These are phyloP conservation scores for Cyathus olla DNA, from an alignment of 1,284 basidiomycete species.

Conservation along the genomic window DNA sequence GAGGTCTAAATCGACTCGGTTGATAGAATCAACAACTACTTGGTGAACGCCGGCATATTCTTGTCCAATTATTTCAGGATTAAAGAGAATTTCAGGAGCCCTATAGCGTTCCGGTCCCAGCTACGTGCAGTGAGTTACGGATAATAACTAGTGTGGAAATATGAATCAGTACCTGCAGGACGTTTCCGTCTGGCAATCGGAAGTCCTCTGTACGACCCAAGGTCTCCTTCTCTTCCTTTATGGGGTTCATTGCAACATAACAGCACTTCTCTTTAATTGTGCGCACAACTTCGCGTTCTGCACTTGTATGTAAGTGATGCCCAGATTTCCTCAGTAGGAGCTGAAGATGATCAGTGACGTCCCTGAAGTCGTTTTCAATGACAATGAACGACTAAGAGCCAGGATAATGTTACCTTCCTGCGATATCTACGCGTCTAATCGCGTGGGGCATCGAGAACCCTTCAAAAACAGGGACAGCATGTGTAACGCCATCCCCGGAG, in stretches of 20 bases:
- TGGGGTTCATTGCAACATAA: slow-evolving; percentile 91
- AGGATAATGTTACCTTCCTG: slow-evolving; percentile 77
- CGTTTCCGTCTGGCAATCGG: slow-evolving; percentile 94
- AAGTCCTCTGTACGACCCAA: slow-evolving; percentile 88
- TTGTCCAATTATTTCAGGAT: slow-evolving; percentile 95
- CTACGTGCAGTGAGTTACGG: slow-evolving; percentile 50
- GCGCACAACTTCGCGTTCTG: slow-evolving; percentile 96
- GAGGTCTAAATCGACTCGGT: slow-evolving; percentile 89
- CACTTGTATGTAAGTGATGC: slow-evolving; percentile 95
- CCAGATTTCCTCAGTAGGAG: slow-evolving; percentile 94
- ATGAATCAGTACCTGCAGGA: slow-evolving; percentile 78
- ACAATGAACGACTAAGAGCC: slow-evolving; percentile 12
- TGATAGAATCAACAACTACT: slow-evolving; percentile 91
- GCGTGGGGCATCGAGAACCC: slow-evolving; percentile 99
- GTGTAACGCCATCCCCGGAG: slow-evolving; percentile 98
- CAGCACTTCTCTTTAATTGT: slow-evolving; percentile 99
- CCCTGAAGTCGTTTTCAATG: slow-evolving; percentile 59
- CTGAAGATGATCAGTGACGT: slow-evolving; percentile 97
- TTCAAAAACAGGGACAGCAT: slow-evolving; percentile 99
- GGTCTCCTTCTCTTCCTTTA: slow-evolving; percentile 95
- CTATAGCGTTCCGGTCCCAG: slow-evolving; percentile 96
- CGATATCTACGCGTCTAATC: slow-evolving; percentile 95
- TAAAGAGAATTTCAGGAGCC: slow-evolving; percentile 98
- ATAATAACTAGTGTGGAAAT: slow-evolving; percentile 6
- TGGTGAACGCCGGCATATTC: slow-evolving; percentile 99